Evolutionary conservation across 1,284 basidiomycete species (phyloP).

Genomic region (Athelia sp.): DNA sequence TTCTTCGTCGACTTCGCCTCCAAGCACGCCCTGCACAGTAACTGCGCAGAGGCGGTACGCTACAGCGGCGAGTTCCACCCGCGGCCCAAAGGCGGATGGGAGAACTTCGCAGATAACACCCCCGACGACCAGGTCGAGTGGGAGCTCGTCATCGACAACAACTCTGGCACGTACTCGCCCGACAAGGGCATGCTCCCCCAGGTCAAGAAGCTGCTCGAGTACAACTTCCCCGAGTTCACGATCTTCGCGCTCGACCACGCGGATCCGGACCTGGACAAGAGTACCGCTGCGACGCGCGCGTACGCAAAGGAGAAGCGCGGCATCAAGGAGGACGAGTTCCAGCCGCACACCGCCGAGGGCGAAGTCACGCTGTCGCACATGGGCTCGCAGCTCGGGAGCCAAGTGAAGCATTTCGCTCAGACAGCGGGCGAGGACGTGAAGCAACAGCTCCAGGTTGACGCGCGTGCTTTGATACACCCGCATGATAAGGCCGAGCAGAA

Average conservation of each 20-base stretch:
- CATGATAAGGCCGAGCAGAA: background rate
- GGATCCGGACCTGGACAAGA: slow-evolving; percentile 53
- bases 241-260: slow-evolving; percentile 52
- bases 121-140: slow-evolving; percentile 52
- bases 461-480: slow-evolving; percentile 1
- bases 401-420: background rate
- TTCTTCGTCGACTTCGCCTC: slow-evolving; percentile 80
- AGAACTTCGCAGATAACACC: slow-evolving; percentile 46
- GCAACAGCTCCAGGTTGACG: background rate
- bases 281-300: slow-evolving; percentile 57
- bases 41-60: slow-evolving; percentile 50
- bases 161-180: slow-evolving; percentile 72
- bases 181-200: slow-evolving; percentile 50
- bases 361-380: slow-evolving; percentile 43
- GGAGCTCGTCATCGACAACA: slow-evolving; percentile 77
- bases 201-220: slow-evolving; percentile 52
- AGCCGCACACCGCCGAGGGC: slow-evolving; percentile 51
- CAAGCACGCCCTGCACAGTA: slow-evolving; percentile 60
- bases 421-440: slow-evolving; percentile 2
- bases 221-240: slow-evolving; percentile 64
- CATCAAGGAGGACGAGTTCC: slow-evolving; percentile 49
- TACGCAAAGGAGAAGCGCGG: slow-evolving; percentile 58
- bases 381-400: slow-evolving; percentile 12
- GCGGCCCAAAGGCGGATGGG: slow-evolving; percentile 67
- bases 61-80: slow-evolving; percentile 78